Base-by-base conservation (phyloP, 139 green algal genomes). In the Pleodorina starrii region DNA sequence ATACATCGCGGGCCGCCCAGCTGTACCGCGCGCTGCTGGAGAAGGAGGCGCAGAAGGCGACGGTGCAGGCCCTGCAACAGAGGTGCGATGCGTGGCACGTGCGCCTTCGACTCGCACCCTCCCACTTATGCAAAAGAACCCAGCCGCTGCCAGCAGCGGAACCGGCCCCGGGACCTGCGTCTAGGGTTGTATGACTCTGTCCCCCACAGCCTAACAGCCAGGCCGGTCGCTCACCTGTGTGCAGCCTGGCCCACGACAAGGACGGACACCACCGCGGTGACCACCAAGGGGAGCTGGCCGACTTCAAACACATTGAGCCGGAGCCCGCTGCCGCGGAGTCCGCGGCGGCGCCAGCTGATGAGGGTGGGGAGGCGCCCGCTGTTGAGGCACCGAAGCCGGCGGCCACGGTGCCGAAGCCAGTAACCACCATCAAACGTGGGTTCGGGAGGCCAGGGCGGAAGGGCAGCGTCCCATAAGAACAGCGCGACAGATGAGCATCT, bases 1-100 rank as follows among this genome's bases (percentile, higher is more conserved):
- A 99, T 95, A 98, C 96, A 0, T 99, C 95, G 0, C 90, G 97
- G 10, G 98, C 98, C 11, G 98, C 98, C 9, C 94, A 97, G 89
- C 89, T 98, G 80, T 99, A 99, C 92, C 92, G 94, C 32, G 91
- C 96, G 76, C 95, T 96, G 84, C 94, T 99, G 54, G 96, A 97
- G 69, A 98, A 97, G 90, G 98, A 99, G 74, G 95, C 94, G 0
- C 91, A 91, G 9, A 97, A 97, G 71, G 32, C 90, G 0, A 91
- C 59, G 4, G 14, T 57, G 48, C 82, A 88, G 90, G 80, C n/a
- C 35, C 44, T 88, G 86, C 91, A 90, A 71, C 82, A 81, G 35
- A 73, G 72, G 44, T 81, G 35, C 72, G 35, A 32, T 77, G 0
- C 73, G 9, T 23, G 40, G 16, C 32, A n/a, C 69, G 29, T 48